Base-by-base conservation (phyloP, 148 eudicot genomes). In the Polygonum maritimum region DNA sequence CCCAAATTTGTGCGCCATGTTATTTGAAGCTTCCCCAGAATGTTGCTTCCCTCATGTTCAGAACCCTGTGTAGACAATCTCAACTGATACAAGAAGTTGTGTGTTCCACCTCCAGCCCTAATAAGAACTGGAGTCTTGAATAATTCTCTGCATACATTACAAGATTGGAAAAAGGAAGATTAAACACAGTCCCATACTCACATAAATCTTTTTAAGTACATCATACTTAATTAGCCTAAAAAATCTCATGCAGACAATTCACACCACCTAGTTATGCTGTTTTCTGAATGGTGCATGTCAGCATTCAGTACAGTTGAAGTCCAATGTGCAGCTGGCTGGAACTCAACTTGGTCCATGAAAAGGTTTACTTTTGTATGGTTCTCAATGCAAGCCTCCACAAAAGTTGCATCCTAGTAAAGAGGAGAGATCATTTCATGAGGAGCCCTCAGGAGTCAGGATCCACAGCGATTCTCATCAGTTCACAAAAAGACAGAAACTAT, bases 1-100 rank as follows among this genome's bases (percentile, higher is more conserved):
- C 99, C 99, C 87, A 95, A 86, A 83, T 95, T 95, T 75, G 99
- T 92, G 67, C 96, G 96, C 99, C 99, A 95, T 52, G 99, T 95
- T 83, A 92, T 89, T 81, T 95, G 99, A 74, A 95, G 92, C 82
- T 95, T 95, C 39, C 99, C 99, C 49, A 95, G 96, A 71, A 92
- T 49, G 78, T 92, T 95, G 80, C 91, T 90, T 40, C 99, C 97
- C 71, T 90, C 97, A 78, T 79, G 96, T 65, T 83, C 79, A 41
- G 88, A 76, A 13, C 86, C 97, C 18, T 86, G 83, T 33, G 90
- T 69, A 55, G 94, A 88, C 77, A 84, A 76, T 81, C 78, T 92
- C 82, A 95, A 84, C 80, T 89, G 91, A 82, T 92, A 95, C 44
- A 95, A 85, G 78, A 88, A 95, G 85, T 90, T 90, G 76, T 88